phyloP scores from a whole-genome alignment of 768 basidiomycete species.

The Tubosaeta sp. region DNA sequence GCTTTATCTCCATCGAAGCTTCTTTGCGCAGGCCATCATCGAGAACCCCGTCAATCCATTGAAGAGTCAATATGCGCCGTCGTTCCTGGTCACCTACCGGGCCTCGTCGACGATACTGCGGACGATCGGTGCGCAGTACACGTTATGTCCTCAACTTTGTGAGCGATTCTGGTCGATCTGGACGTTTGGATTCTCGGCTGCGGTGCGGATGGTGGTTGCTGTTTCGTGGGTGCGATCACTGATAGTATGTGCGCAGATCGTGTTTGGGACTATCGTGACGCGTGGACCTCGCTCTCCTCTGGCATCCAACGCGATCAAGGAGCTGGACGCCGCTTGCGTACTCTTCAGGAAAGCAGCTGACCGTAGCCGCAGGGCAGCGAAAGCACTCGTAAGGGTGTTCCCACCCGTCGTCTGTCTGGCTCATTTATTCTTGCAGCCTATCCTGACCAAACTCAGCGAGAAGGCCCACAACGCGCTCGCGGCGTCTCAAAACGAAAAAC shows the following conservation, averaged over 20 bases:
- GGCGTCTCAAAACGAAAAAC: conserved; percentile 35
- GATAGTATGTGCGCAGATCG: conserved; percentile 42
- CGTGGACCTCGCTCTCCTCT: conserved; percentile 66
- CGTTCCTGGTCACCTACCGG: conserved; percentile 60
- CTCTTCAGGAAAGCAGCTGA: conserved; percentile 61
- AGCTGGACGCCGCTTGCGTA: conserved; percentile 62
- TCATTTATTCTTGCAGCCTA: conserved; percentile 35
- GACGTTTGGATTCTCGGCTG: conserved; percentile 57
- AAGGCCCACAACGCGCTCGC: conserved; percentile 61
- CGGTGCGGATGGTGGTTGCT: conserved; percentile 30
- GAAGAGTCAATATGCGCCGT: conserved; percentile 59
- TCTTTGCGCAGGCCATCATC: conserved; percentile 69
- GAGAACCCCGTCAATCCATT: conserved; percentile 64
- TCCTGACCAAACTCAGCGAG: conserved; percentile 56
- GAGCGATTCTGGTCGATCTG: conserved; percentile 60
- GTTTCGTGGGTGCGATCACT: background rate
- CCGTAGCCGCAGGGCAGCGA: conserved; percentile 58
- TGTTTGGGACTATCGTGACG: conserved; percentile 77
- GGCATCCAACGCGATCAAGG: conserved; percentile 61
- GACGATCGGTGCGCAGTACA: conserved; percentile 46
- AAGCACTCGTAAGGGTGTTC: conserved; percentile 50
- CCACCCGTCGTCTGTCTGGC: background rate
- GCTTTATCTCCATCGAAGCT: conserved; percentile 61
- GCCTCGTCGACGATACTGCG: conserved; percentile 55
- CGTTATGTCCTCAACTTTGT: conserved; percentile 42